Evolutionary conservation across 495 filamentous ascomycete genomes (phyloP).

Genomic region (Neurospora sp.): DNA sequence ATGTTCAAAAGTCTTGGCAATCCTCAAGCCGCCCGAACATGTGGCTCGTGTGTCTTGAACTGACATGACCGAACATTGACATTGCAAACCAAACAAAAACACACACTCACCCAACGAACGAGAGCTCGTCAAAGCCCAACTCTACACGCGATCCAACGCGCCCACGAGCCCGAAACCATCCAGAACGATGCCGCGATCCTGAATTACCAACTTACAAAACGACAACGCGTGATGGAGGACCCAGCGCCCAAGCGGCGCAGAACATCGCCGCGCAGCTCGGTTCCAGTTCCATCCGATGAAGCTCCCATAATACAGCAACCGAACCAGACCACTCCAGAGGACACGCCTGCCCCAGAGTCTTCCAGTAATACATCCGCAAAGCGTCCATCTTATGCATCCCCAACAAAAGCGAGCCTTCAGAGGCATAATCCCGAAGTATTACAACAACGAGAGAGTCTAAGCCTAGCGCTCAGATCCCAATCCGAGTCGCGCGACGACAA

Average conservation of each 20-base stretch:
- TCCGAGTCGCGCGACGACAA: constrained; percentile 18
- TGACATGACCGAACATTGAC: neutral
- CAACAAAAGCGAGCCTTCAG: constrained; percentile 53
- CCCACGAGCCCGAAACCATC: neutral
- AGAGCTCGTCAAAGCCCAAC: neutral
- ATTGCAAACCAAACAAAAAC: neutral
- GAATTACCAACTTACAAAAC: neutral
- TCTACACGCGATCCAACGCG: constrained; percentile 13
- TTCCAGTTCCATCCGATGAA: constrained; percentile 16
- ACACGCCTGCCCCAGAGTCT: neutral
- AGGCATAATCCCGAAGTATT: constrained; percentile 52
- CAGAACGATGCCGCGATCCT: constrained; percentile 4
- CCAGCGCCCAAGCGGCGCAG: constrained; percentile 56
- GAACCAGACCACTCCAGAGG: constrained; percentile 11
- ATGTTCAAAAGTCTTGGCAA: neutral
- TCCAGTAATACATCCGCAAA: constrained; percentile 1
- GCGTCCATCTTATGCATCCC: constrained; percentile 54
- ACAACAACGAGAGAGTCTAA: constrained; percentile 28
- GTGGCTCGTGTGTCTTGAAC: neutral
- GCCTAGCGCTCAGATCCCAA: constrained; percentile 20
- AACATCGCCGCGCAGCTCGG: constrained; percentile 40
- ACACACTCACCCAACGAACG: neutral
- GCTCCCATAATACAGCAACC: neutral
- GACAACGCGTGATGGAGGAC: constrained; percentile 33
- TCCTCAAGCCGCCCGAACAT: neutral